Conservation (phyloP, 192 early-diverging fungal genomes). For the Obelidium mucronatum region DNA sequence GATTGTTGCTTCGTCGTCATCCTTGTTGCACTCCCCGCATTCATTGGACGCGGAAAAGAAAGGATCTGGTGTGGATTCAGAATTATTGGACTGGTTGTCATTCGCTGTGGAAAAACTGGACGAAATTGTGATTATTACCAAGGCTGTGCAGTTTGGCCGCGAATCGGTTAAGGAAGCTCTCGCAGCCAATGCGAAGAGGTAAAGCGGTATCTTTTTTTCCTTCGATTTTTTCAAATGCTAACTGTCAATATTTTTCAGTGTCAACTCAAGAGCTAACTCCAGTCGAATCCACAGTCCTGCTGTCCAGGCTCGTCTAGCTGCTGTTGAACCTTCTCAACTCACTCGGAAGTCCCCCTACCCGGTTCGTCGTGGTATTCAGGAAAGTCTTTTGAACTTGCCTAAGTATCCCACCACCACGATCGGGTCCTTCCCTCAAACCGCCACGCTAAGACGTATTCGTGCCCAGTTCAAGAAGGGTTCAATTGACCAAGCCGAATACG, state of each 20-base stretch:
- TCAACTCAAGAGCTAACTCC: slow-evolving; percentile 68
- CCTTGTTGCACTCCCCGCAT: slow-evolving; percentile 91
- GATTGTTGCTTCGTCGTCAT: slow-evolving; percentile 90
- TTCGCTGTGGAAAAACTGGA: slow-evolving; percentile 93
- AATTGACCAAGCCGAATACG: slow-evolving; percentile 72
- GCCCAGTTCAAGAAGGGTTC: slow-evolving; percentile 88
- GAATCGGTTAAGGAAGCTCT: slow-evolving; percentile 73
- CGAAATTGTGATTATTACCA: slow-evolving; percentile 78
- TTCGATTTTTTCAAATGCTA: background rate
- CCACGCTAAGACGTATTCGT: slow-evolving; percentile 93
- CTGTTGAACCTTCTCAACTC: slow-evolving; percentile 75
- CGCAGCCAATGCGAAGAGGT: slow-evolving; percentile 68
- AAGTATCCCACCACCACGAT: slow-evolving; percentile 96
- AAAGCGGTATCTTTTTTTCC: background rate
- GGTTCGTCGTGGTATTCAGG: slow-evolving; percentile 76
- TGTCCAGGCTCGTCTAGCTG: slow-evolving; percentile 68
- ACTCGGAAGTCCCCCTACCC: slow-evolving; percentile 77
- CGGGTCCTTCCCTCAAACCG: slow-evolving; percentile 98
- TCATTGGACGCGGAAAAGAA: slow-evolving; percentile 73
- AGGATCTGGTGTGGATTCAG: slow-evolving; percentile 65
- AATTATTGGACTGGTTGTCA: slow-evolving; percentile 91
- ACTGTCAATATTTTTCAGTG: background rate
- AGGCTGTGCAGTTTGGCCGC: slow-evolving; percentile 57
- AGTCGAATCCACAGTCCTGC: slow-evolving; percentile 80
- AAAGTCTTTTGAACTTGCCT: slow-evolving; percentile 80